Base-by-base conservation (phyloP, 1,284 basidiomycete species). In the Pseudozyma hubeiensis region DNA sequence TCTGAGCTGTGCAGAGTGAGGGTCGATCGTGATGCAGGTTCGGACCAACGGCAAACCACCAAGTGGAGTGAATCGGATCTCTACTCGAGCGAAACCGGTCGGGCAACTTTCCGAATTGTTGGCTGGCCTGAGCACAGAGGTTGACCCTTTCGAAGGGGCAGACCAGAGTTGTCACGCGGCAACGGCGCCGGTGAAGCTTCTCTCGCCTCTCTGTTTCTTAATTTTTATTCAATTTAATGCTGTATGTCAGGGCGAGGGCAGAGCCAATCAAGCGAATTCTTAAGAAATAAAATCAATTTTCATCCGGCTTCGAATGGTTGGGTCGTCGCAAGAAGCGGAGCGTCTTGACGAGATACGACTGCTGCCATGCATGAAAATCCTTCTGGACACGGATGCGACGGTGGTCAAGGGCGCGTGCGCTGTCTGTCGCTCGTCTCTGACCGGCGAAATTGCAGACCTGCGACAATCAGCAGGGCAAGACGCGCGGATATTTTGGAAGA, bases 191-290 rank as follows among this genome's bases (percentile, higher is more conserved):
- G 16, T 52, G 35, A 45, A 29, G 13, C 37, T 17, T 35, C 17
- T 29, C 29, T 13, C 11, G 7, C n/a, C 33, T 24, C 16, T 37
- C 4, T 37, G 14, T 10, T 37, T 37, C n/a, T 41, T 24, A 24
- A 24, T 10, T 41, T 41, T 41, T 2, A 10, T 41, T 13, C 40
- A 16, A 10, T 37, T 41, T 7, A 17, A 16, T 19, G 8, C 7
- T 44, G 17, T 19, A 7, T n/a, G n/a, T 24, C 19, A 9, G 52
- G 30, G 17, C 8, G n/a, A n/a, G n/a, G n/a, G n/a, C n/a, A n/a
- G n/a, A 54, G 53, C 52, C 52, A 53, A 46, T 37, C 53, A 52
- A 24, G 24, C 24, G 24, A 24, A 24, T 24, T 24, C 24, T 24
- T 24, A 24, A 24, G 24, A 24, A 24, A 24, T 24, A 24, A 24